A percentile compares a stretch with the other conserved stretches of the same genome.
These are phyloP conservation scores for Luvunga scandens DNA, from an alignment of 345 rosid genomes.

Conservation along the genomic window DNA sequence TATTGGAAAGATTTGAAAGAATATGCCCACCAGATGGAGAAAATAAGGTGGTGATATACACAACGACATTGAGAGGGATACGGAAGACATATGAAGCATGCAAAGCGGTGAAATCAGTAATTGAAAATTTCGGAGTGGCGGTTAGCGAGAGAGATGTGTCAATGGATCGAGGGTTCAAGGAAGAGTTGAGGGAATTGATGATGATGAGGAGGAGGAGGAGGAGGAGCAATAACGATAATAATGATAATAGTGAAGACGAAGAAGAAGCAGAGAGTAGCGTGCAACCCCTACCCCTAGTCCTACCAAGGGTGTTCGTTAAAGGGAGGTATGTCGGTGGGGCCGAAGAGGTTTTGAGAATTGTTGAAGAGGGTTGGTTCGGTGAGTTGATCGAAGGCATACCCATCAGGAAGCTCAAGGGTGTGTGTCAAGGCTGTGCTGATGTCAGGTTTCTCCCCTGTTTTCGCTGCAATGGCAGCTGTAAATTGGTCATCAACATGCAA, in stretches of 20 bases:
- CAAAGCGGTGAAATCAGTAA: conserved; percentile 53
- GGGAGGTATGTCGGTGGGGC: conserved; percentile 91
- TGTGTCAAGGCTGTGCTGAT: conserved; percentile 70
- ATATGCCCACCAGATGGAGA: conserved; percentile 63
- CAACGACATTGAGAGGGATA: conserved; percentile 74
- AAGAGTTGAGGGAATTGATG: conserved; percentile 55
- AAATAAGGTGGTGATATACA: conserved; percentile 64
- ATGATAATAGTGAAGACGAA: conserved; percentile 23
- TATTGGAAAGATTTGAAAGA: conserved; percentile 28
- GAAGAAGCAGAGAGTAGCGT: conserved; percentile 21
- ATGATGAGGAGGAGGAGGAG: neutral
- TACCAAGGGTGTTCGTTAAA: conserved; percentile 69
- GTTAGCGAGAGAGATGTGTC: conserved; percentile 77
- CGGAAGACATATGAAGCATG: conserved; percentile 84
- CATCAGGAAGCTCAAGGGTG: conserved; percentile 29
- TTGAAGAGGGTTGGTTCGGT: conserved; percentile 65
- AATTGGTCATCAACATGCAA: conserved; percentile 31
- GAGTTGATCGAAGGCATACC: conserved; percentile 58
- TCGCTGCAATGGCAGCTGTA: conserved; percentile 76
- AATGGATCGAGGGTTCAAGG: conserved; percentile 71
- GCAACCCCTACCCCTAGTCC: conserved; percentile 19
- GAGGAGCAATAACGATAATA: no score
- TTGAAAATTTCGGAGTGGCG: conserved; percentile 50
- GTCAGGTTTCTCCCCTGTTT: conserved; percentile 78
- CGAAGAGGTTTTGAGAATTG: conserved; percentile 60